These are phyloP conservation scores for Zymoseptoria passerinii DNA, from an alignment of 2,329 filamentous ascomycete genomes.

Conservation along the genomic window DNA sequence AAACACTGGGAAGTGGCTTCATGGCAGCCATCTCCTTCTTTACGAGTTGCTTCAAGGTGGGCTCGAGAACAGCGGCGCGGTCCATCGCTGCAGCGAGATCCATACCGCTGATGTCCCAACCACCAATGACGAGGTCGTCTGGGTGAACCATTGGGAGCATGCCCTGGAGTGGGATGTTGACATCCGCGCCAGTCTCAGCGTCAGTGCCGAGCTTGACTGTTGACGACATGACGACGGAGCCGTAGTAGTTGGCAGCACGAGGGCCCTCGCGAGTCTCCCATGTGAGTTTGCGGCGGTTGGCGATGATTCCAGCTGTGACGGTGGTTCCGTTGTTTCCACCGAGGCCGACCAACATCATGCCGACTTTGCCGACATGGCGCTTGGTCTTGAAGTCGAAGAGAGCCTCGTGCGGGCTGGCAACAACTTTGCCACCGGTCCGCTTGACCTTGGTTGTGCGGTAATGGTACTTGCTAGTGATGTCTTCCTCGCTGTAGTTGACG, in stretches of 20 bases:
- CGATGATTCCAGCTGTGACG: constrained; percentile 92
- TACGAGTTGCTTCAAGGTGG: constrained; percentile 81
- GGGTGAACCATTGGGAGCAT: constrained; percentile 85
- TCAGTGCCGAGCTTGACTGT: constrained; percentile 95
- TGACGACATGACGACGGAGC: constrained; percentile 92
- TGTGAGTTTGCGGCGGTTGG: constrained; percentile 74
- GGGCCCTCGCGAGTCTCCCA: constrained; percentile 93
- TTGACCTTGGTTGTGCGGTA: constrained; percentile 88
- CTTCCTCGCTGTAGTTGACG: constrained; percentile 77
- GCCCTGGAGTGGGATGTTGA: constrained; percentile 94
- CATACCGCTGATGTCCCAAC: constrained; percentile 94
- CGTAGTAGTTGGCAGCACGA: constrained; percentile 90
- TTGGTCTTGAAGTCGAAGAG: constrained; percentile 97
- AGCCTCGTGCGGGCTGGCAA: constrained; percentile 80
- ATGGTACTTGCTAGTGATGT: constrained; percentile 89
- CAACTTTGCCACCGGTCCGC: constrained; percentile 63
- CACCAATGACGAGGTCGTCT: constrained; percentile 88
- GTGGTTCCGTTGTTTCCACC: constrained; percentile 98
- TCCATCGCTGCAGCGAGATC: constrained; percentile 91
- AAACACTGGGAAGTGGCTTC: constrained; percentile 86
- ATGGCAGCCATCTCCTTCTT: constrained; percentile 87
- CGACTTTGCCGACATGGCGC: constrained; percentile 83
- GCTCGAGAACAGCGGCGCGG: constrained; percentile 87
- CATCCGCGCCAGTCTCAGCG: constrained; percentile 70
- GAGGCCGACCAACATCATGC: constrained; percentile 95